Percentiles rank a stretch among this genome's conserved stretches.
Evolutionary conservation across 2,329 filamentous ascomycete genomes (phyloP).

Genomic region (Fusarium sp.): DNA sequence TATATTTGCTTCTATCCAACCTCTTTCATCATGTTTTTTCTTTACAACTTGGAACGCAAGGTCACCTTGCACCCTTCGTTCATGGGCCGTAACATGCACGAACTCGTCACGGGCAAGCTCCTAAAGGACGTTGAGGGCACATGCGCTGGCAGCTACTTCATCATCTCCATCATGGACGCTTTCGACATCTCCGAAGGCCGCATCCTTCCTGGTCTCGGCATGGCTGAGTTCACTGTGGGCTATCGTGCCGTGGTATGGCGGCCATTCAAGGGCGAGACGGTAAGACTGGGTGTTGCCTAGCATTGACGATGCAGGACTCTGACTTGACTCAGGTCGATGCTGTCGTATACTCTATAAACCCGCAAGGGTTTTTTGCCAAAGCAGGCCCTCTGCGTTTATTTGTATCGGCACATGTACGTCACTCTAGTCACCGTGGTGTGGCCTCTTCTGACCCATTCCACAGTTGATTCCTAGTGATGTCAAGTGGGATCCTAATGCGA

Average conservation of each 20-base stretch:
- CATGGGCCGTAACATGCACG: conserved; percentile 92
- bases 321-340: conserved; percentile 79
- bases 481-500: conserved; percentile 94
- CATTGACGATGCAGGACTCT: conserved; percentile 41
- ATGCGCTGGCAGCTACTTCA: conserved; percentile 95
- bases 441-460: conserved; percentile 20
- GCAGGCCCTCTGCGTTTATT: conserved; percentile 82
- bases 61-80: conserved; percentile 97
- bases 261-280: conserved; percentile 97
- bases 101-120: conserved; percentile 88
- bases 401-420: conserved; percentile 80
- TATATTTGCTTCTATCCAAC: conserved; percentile 15
- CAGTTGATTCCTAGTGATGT: conserved; percentile 92
- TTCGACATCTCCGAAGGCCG: conserved; percentile 94
- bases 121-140: conserved; percentile 94
- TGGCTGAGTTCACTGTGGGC: conserved; percentile 93
- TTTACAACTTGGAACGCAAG: conserved; percentile 94
- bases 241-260: conserved; percentile 98
- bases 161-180: conserved; percentile 97
- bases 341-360: conserved; percentile 89
- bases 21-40: conserved; percentile 82
- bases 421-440: not conserved
- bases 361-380: conserved; percentile 89
- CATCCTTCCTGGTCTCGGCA: conserved; percentile 88
- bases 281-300: conserved; percentile 57